phyloP scores from a whole-genome alignment of 192 early-diverging fungal species.

The Coemansia sp. region DNA sequence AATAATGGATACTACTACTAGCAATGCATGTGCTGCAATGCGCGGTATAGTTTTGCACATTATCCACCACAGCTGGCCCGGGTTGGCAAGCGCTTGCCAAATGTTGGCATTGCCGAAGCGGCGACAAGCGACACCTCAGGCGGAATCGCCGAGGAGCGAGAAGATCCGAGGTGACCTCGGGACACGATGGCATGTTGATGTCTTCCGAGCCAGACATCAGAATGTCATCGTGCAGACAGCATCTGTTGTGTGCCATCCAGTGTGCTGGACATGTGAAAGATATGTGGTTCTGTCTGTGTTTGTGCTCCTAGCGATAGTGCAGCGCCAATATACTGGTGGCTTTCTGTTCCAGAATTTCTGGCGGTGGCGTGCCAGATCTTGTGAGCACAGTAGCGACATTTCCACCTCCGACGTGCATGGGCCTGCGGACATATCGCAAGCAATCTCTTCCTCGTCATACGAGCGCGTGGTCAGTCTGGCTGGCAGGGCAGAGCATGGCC shows the following conservation, averaged over 20 bases:
- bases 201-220: background rate
- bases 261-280: background rate
- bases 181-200: no score
- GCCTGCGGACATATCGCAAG: background rate
- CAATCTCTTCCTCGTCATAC: background rate
- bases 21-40: no score
- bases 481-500: background rate
- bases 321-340: background rate
- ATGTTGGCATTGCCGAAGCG: no score
- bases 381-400: background rate
- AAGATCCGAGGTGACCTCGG: no score
- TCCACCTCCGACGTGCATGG: background rate
- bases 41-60: no score
- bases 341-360: constrained; percentile 3
- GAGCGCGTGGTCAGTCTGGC: constrained; percentile 7
- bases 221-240: background rate
- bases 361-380: constrained; percentile 11
- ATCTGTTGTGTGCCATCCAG: background rate
- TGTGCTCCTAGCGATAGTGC: background rate
- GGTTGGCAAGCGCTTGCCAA: no score
- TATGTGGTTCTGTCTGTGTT: background rate
- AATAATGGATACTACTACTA: no score
- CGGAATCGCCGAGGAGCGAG: no score
- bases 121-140: no score
- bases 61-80: no score